Conservation (phyloP, 2,329 filamentous ascomycete genomes). For the Cercospora brassicicola region DNA sequence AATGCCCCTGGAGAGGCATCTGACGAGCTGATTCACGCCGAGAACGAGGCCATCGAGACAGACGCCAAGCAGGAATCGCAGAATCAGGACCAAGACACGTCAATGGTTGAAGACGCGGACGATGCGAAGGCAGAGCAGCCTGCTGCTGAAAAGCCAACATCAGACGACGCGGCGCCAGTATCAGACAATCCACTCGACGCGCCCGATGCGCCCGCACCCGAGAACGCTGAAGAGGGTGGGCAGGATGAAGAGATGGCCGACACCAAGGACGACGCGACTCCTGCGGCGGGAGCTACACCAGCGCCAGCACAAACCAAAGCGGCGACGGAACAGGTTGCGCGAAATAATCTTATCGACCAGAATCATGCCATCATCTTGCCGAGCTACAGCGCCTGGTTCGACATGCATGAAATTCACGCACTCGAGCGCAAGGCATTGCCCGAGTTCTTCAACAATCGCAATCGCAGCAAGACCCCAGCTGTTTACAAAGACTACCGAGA, state of each 20-base stretch:
- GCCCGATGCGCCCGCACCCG: slow-evolving; percentile 39
- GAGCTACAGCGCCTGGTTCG: slow-evolving; percentile 98
- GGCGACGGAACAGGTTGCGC: slow-evolving; percentile 78
- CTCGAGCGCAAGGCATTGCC: slow-evolving; percentile 93
- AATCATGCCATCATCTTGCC: slow-evolving; percentile 94
- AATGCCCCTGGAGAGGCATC: slow-evolving; percentile 38
- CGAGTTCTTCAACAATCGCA: slow-evolving; percentile 97
- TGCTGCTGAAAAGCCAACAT: slow-evolving; percentile 14
- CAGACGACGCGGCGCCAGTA: slow-evolving; percentile 27
- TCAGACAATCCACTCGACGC: slow-evolving; percentile 45
- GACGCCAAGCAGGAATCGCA: slow-evolving; percentile 31
- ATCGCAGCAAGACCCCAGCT: slow-evolving; percentile 94
- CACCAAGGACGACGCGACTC: slow-evolving; percentile 46
- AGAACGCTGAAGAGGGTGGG: slow-evolving; percentile 35
- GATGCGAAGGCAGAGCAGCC: slow-evolving; percentile 25
- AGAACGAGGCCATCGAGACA: slow-evolving; percentile 38
- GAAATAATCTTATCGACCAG: slow-evolving; percentile 88
- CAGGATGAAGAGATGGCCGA: slow-evolving; percentile 59
- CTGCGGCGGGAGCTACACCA: slow-evolving; percentile 27
- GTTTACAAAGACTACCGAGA: slow-evolving; percentile 99
- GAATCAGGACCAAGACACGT: slow-evolving; percentile 33
- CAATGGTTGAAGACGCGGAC: slow-evolving; percentile 38
- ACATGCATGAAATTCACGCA: slow-evolving; percentile 88
- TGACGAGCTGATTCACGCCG: slow-evolving; percentile 39
- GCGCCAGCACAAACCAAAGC: slow-evolving; percentile 68